These are phyloP conservation scores for Ilyonectria destructans DNA, from an alignment of 2,329 filamentous ascomycete species.

Conservation along the genomic window DNA sequence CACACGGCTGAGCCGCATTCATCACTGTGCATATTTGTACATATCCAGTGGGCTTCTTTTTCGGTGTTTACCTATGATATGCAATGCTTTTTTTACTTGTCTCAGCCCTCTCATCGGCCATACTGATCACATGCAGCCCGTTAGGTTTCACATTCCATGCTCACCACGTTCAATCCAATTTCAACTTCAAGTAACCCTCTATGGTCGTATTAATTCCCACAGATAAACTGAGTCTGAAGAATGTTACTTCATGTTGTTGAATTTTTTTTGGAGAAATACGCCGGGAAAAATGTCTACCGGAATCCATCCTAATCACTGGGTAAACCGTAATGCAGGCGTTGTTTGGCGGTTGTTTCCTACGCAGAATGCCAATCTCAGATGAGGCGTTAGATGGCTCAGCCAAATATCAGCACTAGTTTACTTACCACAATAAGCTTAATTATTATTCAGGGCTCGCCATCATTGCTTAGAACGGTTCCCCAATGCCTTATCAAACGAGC, in stretches of 20 bases:
- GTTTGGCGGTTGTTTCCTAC: background rate
- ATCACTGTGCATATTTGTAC: conserved; percentile 21
- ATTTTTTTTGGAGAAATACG: background rate
- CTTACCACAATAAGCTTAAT: conserved; percentile 1
- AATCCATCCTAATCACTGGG: too few relatives aligned
- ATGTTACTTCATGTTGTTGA: background rate
- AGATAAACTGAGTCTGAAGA: background rate
- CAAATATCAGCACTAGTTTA: background rate
- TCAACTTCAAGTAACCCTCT: background rate
- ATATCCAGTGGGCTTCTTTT: background rate
- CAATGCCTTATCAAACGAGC: background rate
- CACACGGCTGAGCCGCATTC: conserved; percentile 33
- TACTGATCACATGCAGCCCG: too few relatives aligned
- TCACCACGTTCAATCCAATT: background rate
- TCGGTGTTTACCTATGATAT: background rate
- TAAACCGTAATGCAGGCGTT: background rate
- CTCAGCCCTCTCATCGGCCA: background rate
- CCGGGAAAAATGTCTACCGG: too few relatives aligned
- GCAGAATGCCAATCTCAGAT: background rate
- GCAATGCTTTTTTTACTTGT: background rate
- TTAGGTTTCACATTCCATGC: background rate
- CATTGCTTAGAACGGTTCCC: background rate
- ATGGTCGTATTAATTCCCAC: background rate
- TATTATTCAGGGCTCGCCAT: background rate
- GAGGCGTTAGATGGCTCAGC: background rate